Percentiles rank a stretch among this genome's conserved stretches.
Evolutionary conservation across 768 basidiomycete genomes (phyloP).

Genomic region (Cyclocybe aegerita): DNA sequence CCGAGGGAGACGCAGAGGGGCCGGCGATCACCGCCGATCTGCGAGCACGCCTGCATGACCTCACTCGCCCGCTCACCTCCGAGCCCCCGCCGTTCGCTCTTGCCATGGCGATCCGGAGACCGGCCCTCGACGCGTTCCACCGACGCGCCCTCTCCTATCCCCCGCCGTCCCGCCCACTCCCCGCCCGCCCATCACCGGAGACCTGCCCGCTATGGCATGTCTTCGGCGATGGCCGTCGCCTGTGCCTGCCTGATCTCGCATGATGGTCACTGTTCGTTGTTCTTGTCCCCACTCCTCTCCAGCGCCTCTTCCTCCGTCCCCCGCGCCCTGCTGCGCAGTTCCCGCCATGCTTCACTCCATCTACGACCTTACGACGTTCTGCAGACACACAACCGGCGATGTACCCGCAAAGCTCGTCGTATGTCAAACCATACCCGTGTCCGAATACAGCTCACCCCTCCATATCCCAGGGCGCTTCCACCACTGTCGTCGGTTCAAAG

Average conservation of each 20-base stretch:
- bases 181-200: too few species aligned
- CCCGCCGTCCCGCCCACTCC: too few species aligned
- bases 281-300: slow-evolving; percentile 15
- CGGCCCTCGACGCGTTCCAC: too few species aligned
- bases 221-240: too few species aligned
- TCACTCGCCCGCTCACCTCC: too few species aligned
- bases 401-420: slow-evolving; percentile 88
- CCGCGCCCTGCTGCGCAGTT: slow-evolving; percentile 7
- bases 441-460: slow-evolving; percentile 5
- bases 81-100: too few species aligned
- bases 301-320: slow-evolving; percentile 3
- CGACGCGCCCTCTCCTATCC: too few species aligned
- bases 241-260: too few species aligned
- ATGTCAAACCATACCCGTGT: slow-evolving; percentile 28
- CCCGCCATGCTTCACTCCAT: slow-evolving; percentile 67
- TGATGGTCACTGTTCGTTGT: slow-evolving; percentile 5
- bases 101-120: too few species aligned
- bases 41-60: too few species aligned
- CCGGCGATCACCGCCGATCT: neutral
- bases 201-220: too few species aligned
- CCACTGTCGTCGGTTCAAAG: slow-evolving; percentile 85
- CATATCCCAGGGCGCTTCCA: slow-evolving; percentile 71
- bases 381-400: slow-evolving; percentile 80
- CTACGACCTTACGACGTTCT: slow-evolving; percentile 86
- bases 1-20: neutral